Conservation (phyloP, 805 yeast species). For the Myxozyma mucilagina region DNA sequence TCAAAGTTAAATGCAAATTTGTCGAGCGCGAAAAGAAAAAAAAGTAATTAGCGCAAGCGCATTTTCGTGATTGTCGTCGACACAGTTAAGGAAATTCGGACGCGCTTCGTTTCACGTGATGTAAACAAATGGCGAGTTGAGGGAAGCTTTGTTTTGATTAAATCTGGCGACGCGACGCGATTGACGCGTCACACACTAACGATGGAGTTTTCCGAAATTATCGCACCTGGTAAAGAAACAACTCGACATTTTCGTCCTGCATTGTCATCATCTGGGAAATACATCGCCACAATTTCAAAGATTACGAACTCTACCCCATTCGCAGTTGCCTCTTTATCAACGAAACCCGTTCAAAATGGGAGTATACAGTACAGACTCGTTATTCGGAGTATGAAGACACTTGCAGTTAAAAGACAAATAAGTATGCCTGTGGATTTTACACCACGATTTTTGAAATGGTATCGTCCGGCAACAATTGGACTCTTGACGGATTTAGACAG, state of each 20-base stretch:
- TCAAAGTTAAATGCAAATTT: no score
- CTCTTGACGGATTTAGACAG: background rate
- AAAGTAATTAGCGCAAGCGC: no score
- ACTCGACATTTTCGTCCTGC: background rate
- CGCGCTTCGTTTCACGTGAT: no score
- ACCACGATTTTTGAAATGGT: slow-evolving; percentile 23
- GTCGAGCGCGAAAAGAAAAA: no score
- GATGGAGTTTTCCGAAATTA: slow-evolving; percentile 25
- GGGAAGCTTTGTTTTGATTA: background rate
- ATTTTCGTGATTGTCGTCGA: no score
- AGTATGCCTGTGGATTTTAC: slow-evolving; percentile 17
- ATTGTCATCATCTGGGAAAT: slow-evolving; percentile 18
- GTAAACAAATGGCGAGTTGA: background rate
- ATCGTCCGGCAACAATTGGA: slow-evolving; percentile 6
- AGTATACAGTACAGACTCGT: slow-evolving; percentile 5
- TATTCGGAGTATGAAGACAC: slow-evolving; percentile 16
- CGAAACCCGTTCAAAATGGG: background rate
- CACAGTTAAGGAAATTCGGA: no score
- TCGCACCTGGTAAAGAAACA: slow-evolving; percentile 4
- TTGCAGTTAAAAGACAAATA: slow-evolving; percentile 16
- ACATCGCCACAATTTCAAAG: slow-evolving; percentile 16
- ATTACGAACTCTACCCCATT: background rate
- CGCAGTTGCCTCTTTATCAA: background rate
- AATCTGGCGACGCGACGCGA: background rate
- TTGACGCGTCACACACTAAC: background rate